Conservation (phyloP, 1,284 basidiomycete species). For the Schizophyllum commune region DNA sequence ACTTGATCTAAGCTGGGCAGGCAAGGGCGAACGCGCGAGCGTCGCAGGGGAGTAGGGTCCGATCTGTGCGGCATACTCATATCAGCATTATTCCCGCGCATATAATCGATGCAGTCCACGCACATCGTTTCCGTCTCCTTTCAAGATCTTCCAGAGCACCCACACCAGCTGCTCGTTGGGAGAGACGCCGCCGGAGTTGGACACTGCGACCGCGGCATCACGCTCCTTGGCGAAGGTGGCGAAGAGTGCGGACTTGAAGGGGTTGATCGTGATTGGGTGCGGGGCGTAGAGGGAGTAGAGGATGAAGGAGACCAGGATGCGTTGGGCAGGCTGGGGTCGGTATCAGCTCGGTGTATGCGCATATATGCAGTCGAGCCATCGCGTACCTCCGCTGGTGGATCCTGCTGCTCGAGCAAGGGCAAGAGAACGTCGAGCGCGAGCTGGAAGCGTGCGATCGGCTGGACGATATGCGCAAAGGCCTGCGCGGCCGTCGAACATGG, state of each 20-base stretch:
- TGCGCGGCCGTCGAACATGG: conserved; percentile 69
- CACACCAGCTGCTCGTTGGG: conserved; percentile 71
- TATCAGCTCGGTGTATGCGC: conserved; percentile 4
- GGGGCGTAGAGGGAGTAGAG: conserved; percentile 69
- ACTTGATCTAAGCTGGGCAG: conserved; percentile 60
- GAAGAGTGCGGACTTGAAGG: conserved; percentile 64
- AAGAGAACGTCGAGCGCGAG: conserved; percentile 70
- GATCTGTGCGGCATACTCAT: conserved; percentile 35
- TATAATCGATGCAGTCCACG: conserved; percentile 18
- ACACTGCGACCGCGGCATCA: conserved; percentile 43
- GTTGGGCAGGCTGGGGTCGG: conserved; percentile 46
- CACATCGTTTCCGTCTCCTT: conserved; percentile 72
- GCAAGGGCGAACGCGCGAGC: conserved; percentile 59
- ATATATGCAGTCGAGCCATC: conserved; percentile 6
- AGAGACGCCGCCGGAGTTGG: conserved; percentile 42
- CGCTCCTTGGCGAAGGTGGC: conserved; percentile 59
- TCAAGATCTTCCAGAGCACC: conserved; percentile 77
- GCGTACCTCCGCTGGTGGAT: conserved; percentile 42
- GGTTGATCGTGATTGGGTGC: conserved; percentile 68
- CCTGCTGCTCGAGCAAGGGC: conserved; percentile 50
- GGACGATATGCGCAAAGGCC: conserved; percentile 64
- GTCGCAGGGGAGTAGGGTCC: conserved; percentile 68
- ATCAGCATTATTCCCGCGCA: conserved; percentile 1
- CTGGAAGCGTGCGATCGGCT: conserved; percentile 64
- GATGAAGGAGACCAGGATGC: conserved; percentile 69